Evolutionary conservation across 2,329 filamentous ascomycete species (phyloP), one percentile per base, ranked within the genome.

Genomic region (Chlorencoelia australis): DNA sequence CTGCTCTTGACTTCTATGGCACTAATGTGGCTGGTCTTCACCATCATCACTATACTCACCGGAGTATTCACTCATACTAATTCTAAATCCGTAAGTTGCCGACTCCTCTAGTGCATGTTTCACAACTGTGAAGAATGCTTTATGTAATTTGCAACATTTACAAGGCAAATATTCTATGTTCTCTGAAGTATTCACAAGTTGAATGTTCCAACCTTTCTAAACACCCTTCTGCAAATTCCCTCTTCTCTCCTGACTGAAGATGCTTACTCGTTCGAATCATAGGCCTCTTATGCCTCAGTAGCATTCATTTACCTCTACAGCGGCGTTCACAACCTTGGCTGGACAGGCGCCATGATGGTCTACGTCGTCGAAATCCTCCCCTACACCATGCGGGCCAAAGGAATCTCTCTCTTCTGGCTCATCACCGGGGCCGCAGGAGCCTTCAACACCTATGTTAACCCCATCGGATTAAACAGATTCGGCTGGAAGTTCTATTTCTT

Each of bases 301-400:
- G 54, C 56, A 1, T 55, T 60, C 38, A 52, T 61, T 21, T 61
- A 61, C 57, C 53, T 69, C 40, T 67, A 63, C 58, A 57, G 54
- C 29, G 57, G 65, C 35, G 64, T 68, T 43, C 57, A 53, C 46
- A 71, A 69, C 5, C 50, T 73, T 24, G 72, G 69, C 1, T 75
- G 72, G 58, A 68, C 72, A 2, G 69, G 70, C 3, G 65, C 7
- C 68, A 41, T 45, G 30, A 56, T 66, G 34, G 59, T 60, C 3
- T 72, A 66, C 41, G 54, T 59, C 0, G 56, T 58, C 7, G 62
- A 65, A 31, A 61, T 65, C 28, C 55, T 60, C 22, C 59, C 61
- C 2, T 65, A 60, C 33, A 50, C 47, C 4, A 46, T 63, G 3
- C 58, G 61, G 14, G 47, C 43, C 10, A 60, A 59, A 26, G 61